Conservation (phyloP, 1,284 basidiomycete species). For the Afroboletus lepidellus region DNA sequence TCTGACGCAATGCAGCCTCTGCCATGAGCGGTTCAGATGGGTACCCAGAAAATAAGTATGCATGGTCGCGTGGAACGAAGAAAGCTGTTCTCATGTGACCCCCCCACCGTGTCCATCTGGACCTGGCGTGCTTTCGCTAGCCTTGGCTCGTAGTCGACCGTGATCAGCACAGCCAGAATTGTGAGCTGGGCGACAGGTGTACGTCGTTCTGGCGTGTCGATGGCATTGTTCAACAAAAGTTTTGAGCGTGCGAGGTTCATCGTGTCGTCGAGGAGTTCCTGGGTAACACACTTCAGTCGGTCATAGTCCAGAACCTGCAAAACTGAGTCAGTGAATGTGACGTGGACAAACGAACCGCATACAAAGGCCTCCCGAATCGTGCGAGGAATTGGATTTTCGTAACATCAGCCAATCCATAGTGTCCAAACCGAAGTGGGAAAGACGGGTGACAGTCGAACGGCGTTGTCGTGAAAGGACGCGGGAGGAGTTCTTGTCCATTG, state of each 20-base stretch:
- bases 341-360: background rate
- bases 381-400: background rate
- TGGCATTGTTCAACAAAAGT: too few species aligned
- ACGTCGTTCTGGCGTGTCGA: too few species aligned
- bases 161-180: background rate
- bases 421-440: background rate
- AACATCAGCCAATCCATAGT: background rate
- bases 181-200: background rate
- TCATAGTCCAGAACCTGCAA: too few species aligned
- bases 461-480: background rate
- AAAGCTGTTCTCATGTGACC: background rate
- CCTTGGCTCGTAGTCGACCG: background rate
- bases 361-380: background rate
- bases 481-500: too few species aligned
- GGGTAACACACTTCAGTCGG: too few species aligned
- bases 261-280: too few species aligned
- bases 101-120: background rate
- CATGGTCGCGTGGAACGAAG: background rate
- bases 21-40: background rate
- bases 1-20: too few species aligned
- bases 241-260: too few species aligned
- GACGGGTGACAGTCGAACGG: background rate
- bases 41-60: background rate
- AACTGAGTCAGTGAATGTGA: too few species aligned
- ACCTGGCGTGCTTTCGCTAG: too few species aligned